Percentiles rank a stretch among this genome's conserved stretches.
phyloP scores from a whole-genome alignment of 2,329 filamentous ascomycete genomes.

The Didymella segeticola region DNA sequence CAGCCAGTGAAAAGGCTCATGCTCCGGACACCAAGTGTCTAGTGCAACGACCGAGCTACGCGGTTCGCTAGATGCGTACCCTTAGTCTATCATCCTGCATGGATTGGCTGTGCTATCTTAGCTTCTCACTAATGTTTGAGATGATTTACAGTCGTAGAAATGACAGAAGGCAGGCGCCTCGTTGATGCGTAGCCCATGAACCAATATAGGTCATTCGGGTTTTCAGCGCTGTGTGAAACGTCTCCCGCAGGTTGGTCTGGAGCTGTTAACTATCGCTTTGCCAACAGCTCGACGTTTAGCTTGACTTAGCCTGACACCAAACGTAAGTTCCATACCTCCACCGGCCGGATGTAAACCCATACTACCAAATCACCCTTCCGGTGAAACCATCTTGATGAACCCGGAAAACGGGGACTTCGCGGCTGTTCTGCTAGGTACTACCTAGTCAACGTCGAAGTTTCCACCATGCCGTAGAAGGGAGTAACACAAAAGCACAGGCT shows the following conservation, averaged over 20 bases:
- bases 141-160: background rate
- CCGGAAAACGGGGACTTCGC: conserved; percentile 23
- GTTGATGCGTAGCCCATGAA: no score
- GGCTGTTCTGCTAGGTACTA: conserved; percentile 18
- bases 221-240: background rate
- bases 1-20: background rate
- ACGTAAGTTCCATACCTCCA: background rate
- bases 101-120: conserved; percentile 1
- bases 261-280: background rate
- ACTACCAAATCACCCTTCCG: conserved; percentile 6
- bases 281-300: background rate
- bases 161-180: background rate
- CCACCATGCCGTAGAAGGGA: conserved; percentile 17
- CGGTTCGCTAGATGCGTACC: background rate
- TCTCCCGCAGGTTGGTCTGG: background rate
- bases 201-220: no score
- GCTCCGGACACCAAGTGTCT: background rate
- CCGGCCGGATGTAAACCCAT: background rate
- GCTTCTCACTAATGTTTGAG: conserved; percentile 4
- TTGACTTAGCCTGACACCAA: background rate
- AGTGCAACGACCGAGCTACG: background rate
- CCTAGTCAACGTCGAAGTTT: conserved; percentile 22
- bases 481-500: conserved; percentile 10
- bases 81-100: background rate
- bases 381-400: background rate